Conservation (phyloP, 2,329 filamentous ascomycete genomes). For the Zymoseptoria pseudotritici region DNA sequence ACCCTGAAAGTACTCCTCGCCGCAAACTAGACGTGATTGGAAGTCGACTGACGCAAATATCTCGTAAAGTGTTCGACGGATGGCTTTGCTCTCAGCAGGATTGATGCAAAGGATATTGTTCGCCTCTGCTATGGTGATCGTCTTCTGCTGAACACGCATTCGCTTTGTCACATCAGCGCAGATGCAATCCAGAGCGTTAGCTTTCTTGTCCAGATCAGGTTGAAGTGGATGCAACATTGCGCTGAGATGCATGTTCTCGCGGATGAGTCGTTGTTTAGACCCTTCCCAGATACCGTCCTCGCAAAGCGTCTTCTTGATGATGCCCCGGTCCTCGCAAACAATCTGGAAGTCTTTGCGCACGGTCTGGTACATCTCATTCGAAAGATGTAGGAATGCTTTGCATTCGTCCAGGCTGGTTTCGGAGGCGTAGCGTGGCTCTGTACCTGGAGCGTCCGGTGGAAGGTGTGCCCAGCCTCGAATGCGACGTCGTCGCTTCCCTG, state of each 20-base stretch:
- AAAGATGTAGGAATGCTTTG: slow-evolving; percentile 60
- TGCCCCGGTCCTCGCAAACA: slow-evolving; percentile 60
- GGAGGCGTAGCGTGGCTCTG: slow-evolving; percentile 65
- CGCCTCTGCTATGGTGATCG: slow-evolving; percentile 67
- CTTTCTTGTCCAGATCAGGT: slow-evolving; percentile 53
- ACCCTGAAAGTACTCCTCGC: slow-evolving; percentile 62
- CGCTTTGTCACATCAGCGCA: slow-evolving; percentile 77
- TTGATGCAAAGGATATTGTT: slow-evolving; percentile 66
- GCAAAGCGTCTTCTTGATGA: slow-evolving; percentile 69
- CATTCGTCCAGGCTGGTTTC: slow-evolving; percentile 77
- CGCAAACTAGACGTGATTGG: slow-evolving; percentile 65
- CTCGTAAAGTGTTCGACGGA: slow-evolving; percentile 59
- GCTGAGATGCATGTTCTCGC: slow-evolving; percentile 57
- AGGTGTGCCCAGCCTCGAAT: slow-evolving; percentile 62
- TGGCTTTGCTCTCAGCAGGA: slow-evolving; percentile 57
- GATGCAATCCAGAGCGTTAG: slow-evolving; percentile 67
- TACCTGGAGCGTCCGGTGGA: slow-evolving; percentile 57
- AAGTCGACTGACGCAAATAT: slow-evolving; percentile 60
- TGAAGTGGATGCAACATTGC: slow-evolving; percentile 50
- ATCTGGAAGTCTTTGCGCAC: slow-evolving; percentile 60
- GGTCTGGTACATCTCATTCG: slow-evolving; percentile 55
- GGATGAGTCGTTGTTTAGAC: slow-evolving; percentile 60
- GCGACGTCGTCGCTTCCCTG: slow-evolving; percentile 60
- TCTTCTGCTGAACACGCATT: slow-evolving; percentile 56
- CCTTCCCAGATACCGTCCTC: slow-evolving; percentile 67